Evolutionary conservation across 805 yeast genomes (phyloP).

Genomic region (Kodamaea neixiangensis): DNA sequence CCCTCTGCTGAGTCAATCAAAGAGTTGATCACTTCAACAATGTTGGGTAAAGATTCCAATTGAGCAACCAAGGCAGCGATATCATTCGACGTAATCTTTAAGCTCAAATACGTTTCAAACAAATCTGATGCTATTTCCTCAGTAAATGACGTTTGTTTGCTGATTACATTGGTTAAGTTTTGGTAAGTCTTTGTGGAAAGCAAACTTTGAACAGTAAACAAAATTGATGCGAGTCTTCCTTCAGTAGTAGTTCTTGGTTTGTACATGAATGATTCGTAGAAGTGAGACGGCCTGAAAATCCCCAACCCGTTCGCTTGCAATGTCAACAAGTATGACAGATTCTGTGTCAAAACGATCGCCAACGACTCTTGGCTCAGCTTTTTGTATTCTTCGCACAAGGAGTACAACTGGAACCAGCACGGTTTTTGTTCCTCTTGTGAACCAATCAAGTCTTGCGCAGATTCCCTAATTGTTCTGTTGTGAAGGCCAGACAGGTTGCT

Average conservation of each 20-base stretch:
- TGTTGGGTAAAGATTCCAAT: slow-evolving; percentile 29
- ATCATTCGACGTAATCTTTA: slow-evolving; percentile 30
- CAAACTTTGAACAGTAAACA: slow-evolving; percentile 22
- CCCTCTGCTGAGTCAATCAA: slow-evolving; percentile 19
- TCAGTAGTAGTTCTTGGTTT: slow-evolving; percentile 12
- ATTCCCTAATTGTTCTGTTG: slow-evolving; percentile 23
- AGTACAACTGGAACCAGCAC: slow-evolving; percentile 69
- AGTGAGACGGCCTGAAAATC: slow-evolving; percentile 32
- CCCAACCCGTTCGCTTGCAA: slow-evolving; percentile 34
- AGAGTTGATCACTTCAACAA: slow-evolving; percentile 23
- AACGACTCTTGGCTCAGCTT: slow-evolving; percentile 63
- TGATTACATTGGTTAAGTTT: slow-evolving; percentile 22
- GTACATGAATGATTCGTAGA: slow-evolving; percentile 27
- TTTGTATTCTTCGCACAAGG: slow-evolving; percentile 70
- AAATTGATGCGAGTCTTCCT: slow-evolving; percentile 20
- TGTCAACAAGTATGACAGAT: slow-evolving; percentile 18
- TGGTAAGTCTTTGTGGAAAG: slow-evolving; percentile 34
- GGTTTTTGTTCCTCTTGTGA: slow-evolving; percentile 26
- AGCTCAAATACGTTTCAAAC: slow-evolving; percentile 23
- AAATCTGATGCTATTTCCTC: slow-evolving; percentile 22
- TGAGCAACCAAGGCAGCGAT: slow-evolving; percentile 20
- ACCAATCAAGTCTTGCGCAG: slow-evolving; percentile 27
- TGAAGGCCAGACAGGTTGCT: slow-evolving; percentile 11
- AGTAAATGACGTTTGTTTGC: slow-evolving; percentile 14
- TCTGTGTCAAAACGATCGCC: slow-evolving; percentile 22